A percentile compares a stretch with the other conserved stretches of the same genome.
Conservation (phyloP, 2,329 filamentous ascomycete genomes). For the Ophiobolus disseminans region DNA sequence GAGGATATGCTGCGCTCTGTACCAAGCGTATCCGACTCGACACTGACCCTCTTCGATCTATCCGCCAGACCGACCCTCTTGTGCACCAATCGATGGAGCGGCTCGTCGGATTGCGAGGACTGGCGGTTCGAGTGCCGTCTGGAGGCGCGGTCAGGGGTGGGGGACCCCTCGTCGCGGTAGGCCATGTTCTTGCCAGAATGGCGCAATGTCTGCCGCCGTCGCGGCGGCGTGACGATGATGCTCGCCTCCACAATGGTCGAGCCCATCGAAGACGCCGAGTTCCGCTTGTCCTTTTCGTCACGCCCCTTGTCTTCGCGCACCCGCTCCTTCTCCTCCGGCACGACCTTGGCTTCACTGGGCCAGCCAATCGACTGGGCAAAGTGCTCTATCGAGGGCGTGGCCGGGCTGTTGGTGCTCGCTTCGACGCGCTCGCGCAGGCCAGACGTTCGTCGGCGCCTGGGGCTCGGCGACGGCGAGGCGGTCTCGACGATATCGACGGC, state of each 20-base stretch:
- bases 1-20: slow-evolving; percentile 33
- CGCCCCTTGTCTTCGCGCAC: slow-evolving; percentile 27
- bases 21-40: slow-evolving; percentile 34
- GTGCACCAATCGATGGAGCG: slow-evolving; percentile 58
- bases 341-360: slow-evolving; percentile 49
- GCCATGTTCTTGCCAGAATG: slow-evolving; percentile 63
- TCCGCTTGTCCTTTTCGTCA: slow-evolving; percentile 50
- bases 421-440: slow-evolving; percentile 44
- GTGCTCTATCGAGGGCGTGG: slow-evolving; percentile 53
- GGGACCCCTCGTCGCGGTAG: slow-evolving; percentile 50
- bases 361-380: slow-evolving; percentile 60
- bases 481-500: slow-evolving; percentile 20
- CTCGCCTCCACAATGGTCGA: slow-evolving; percentile 64
- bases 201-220: slow-evolving; percentile 55
- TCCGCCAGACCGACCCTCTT: slow-evolving; percentile 59
- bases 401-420: slow-evolving; percentile 41
- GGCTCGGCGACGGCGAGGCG: slow-evolving; percentile 28
- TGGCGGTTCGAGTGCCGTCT: slow-evolving; percentile 53
- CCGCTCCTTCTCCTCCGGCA: slow-evolving; percentile 25
- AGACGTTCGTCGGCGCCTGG: slow-evolving; percentile 29
- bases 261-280: slow-evolving; percentile 59
- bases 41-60: slow-evolving; percentile 42
- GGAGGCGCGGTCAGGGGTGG: slow-evolving; percentile 50
- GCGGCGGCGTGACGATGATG: slow-evolving; percentile 60
- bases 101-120: slow-evolving; percentile 53